Evolutionary conservation across 2,329 filamentous ascomycete genomes (phyloP).

Genomic region (Curvularia verruculosa): DNA sequence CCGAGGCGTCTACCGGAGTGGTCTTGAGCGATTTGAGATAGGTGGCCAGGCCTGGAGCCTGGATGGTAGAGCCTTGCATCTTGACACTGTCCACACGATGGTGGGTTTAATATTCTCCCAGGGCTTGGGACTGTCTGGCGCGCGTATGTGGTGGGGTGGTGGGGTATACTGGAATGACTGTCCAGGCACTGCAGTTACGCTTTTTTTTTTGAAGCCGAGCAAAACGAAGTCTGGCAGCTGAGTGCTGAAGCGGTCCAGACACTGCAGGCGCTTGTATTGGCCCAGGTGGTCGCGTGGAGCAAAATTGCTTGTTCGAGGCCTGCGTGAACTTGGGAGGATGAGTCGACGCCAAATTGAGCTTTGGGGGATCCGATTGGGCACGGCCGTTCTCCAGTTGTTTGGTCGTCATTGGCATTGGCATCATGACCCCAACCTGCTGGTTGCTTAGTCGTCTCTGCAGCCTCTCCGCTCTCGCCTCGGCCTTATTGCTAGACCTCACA

Average conservation of each 20-base stretch:
- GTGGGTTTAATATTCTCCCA: background rate
- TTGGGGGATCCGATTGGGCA: conserved; percentile 16
- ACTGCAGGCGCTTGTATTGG: background rate
- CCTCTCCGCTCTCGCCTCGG: conserved; percentile 12
- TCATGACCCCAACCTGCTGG: conserved; percentile 47
- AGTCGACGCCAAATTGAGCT: conserved; percentile 18
- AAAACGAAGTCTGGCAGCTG: background rate
- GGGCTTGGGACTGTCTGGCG: conserved; percentile 7
- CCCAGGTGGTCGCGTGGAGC: background rate
- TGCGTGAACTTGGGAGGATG: conserved; percentile 6
- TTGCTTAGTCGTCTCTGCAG: conserved; percentile 1
- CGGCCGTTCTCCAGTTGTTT: conserved; percentile 15
- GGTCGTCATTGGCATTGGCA: conserved; percentile 18
- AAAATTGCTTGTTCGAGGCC: conserved; percentile 11
- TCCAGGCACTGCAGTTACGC: background rate
- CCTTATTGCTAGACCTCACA: conserved; percentile 4
- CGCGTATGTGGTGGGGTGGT: conserved; percentile 30
- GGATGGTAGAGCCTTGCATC: conserved; percentile 37
- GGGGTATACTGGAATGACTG: conserved; percentile 15
- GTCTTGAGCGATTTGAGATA: conserved; percentile 76
- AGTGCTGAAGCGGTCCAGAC: background rate
- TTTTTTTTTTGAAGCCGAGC: background rate
- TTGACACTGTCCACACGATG: conserved; percentile 14
- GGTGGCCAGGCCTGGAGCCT: conserved; percentile 75
- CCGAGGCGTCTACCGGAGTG: conserved; percentile 76